Percentiles rank a stretch among this genome's conserved stretches.
These are phyloP conservation scores for Ganoderma lucidum DNA, from an alignment of 1,284 basidiomycete species.

Conservation along the genomic window DNA sequence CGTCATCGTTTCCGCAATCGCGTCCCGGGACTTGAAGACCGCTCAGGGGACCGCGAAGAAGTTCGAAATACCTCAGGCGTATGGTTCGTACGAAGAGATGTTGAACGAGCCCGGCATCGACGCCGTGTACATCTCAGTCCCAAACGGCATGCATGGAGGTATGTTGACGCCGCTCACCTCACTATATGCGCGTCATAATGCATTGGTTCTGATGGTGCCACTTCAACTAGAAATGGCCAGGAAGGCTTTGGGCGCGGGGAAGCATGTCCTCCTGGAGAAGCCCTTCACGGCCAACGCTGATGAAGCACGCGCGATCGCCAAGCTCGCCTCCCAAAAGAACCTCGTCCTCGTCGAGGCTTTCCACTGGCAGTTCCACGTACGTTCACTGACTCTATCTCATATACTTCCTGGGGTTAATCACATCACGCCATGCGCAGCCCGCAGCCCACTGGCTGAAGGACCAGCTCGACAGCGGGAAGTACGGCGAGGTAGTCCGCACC, in stretches of 20 bases:
- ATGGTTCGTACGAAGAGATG: constrained; percentile 61
- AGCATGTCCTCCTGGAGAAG: constrained; percentile 80
- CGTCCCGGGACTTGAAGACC: constrained; percentile 59
- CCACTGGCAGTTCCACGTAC: constrained; percentile 41
- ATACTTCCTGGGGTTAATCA: background rate
- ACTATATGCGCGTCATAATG: constrained; percentile 52
- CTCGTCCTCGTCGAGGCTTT: constrained; percentile 49
- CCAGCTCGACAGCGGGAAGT: constrained; percentile 46
- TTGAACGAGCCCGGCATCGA: constrained; percentile 69
- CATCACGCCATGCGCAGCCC: constrained; percentile 47
- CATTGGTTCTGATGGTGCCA: constrained; percentile 48
- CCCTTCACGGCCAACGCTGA: constrained; percentile 67
- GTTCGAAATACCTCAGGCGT: constrained; percentile 62
- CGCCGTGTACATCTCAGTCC: constrained; percentile 64
- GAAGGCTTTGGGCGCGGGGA: constrained; percentile 73
- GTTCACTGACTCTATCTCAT: background rate
- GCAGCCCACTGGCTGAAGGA: constrained; percentile 47
- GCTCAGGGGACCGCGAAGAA: constrained; percentile 66
- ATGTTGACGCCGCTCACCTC: constrained; percentile 26
- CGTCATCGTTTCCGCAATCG: constrained; percentile 65
- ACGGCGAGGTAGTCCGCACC: constrained; percentile 42
- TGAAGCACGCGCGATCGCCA: constrained; percentile 55
- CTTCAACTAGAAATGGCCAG: constrained; percentile 61
- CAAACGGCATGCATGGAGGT: constrained; percentile 44
- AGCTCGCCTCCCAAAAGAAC: constrained; percentile 43